A percentile compares a stretch with the other conserved stretches of the same genome.
Evolutionary conservation across 2,329 filamentous ascomycete species (phyloP).

Genomic region (Curvularia sp.): DNA sequence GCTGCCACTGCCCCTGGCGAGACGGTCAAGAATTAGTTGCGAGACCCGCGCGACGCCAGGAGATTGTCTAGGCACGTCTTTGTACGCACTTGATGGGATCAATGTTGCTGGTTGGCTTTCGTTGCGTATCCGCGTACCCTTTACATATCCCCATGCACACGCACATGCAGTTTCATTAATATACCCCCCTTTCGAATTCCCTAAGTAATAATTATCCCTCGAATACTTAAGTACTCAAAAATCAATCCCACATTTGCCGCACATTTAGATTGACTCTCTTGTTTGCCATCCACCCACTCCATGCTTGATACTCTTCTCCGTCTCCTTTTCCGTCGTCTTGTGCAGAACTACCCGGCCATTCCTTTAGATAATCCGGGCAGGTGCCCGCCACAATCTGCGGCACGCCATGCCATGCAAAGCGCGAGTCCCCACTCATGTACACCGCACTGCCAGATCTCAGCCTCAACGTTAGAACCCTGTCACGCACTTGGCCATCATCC

Average conservation of each 20-base stretch:
- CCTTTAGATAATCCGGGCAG: constrained; percentile 74
- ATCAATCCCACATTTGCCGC: constrained; percentile 75
- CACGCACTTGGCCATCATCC: constrained; percentile 27
- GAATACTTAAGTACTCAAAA: neutral
- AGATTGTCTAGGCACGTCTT: neutral
- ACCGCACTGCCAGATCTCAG: constrained; percentile 86
- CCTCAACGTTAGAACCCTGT: constrained; percentile 32
- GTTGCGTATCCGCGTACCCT: constrained; percentile 9
- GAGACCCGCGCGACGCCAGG: neutral
- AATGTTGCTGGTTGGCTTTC: neutral
- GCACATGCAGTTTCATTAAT: neutral
- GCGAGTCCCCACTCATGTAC: constrained; percentile 81
- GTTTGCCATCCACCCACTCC: constrained; percentile 85
- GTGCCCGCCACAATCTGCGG: constrained; percentile 82
- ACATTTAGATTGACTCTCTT: constrained; percentile 95
- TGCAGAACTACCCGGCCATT: constrained; percentile 70
- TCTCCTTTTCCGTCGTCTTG: constrained; percentile 45
- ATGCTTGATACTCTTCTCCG: constrained; percentile 64
- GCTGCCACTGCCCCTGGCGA: constrained; percentile 36
- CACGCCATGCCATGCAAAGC: constrained; percentile 95
- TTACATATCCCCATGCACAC: neutral
- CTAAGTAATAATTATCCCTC: neutral
- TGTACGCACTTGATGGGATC: neutral
- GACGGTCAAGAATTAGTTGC: constrained; percentile 40
- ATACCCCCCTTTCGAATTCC: neutral